phyloP scores from a whole-genome alignment of 2,329 filamentous ascomycete genomes.

The Diaporthe destruens region DNA sequence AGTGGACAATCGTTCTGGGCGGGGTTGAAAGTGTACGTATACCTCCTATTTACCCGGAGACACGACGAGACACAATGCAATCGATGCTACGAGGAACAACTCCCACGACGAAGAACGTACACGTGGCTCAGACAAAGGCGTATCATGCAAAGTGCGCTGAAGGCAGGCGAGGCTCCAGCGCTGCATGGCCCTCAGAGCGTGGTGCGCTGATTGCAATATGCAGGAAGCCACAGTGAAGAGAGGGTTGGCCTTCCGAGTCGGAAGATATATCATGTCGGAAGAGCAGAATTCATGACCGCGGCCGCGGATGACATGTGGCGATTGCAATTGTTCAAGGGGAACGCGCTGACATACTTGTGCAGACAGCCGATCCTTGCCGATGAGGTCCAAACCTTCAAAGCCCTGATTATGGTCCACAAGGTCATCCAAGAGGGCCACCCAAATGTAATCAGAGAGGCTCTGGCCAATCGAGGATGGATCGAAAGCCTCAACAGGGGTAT shows the following conservation, averaged over 20 bases:
- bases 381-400: slow-evolving; percentile 99
- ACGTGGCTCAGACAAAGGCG: not conserved
- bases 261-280: slow-evolving; percentile 2
- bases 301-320: not conserved
- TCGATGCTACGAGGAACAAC: not conserved
- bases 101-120: too few species aligned
- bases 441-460: slow-evolving; percentile 85
- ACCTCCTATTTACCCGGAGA: slow-evolving; percentile 15
- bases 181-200: not conserved
- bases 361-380: slow-evolving; percentile 98
- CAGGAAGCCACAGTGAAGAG: not conserved
- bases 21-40: slow-evolving; percentile 91
- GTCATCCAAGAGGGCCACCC: slow-evolving; percentile 97
- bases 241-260: not conserved
- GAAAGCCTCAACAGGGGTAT: slow-evolving; percentile 90
- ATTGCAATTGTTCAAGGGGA: not conserved
- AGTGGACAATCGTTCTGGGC: slow-evolving; percentile 85
- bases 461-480: slow-evolving; percentile 90
- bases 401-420: slow-evolving; percentile 96
- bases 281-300: not conserved
- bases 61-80: not conserved
- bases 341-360: slow-evolving; percentile 40
- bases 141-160: not conserved
- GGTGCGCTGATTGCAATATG: not conserved
- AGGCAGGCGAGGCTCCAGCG: not conserved